Evolutionary conservation across 106 monocot genomes (phyloP).

Genomic region (Hemerocallis citrina): DNA sequence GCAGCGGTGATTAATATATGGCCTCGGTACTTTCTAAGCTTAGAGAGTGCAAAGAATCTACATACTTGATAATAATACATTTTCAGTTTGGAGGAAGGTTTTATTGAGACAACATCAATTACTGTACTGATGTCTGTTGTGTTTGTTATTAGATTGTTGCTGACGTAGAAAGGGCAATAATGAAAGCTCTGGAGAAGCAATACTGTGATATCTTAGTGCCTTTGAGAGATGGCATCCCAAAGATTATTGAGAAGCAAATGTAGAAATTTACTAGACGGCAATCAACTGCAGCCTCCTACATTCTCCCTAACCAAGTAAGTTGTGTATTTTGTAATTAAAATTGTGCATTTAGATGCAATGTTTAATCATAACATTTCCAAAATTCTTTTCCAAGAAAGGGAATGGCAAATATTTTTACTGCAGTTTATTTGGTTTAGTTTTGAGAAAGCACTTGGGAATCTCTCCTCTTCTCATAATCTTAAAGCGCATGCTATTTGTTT

Average conservation of each 20-base stretch:
- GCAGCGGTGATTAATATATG: conserved; percentile 71
- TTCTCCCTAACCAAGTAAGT: conserved; percentile 52
- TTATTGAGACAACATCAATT: neutral
- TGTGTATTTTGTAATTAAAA: neutral
- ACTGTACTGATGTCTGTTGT: too few species aligned
- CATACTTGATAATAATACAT: too few species aligned
- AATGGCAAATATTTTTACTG: too few species aligned
- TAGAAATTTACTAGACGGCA: conserved; percentile 70
- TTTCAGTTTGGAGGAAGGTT: too few species aligned
- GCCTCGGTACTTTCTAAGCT: conserved; percentile 63
- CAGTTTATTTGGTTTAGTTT: too few species aligned
- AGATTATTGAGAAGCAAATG: conserved; percentile 76
- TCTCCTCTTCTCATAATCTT: too few species aligned
- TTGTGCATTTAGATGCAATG: too few species aligned
- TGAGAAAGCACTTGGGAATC: too few species aligned
- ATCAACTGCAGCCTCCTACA: conserved; percentile 29
- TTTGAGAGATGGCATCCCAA: conserved; percentile 74
- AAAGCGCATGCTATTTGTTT: too few species aligned
- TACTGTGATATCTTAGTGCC: conserved; percentile 59
- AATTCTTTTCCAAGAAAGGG: too few species aligned
- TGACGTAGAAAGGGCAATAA: conserved; percentile 55
- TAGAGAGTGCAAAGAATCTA: conserved; percentile 54
- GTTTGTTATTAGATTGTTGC: conserved; percentile 34
- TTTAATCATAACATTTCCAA: too few species aligned
- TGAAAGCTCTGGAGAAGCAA: conserved; percentile 71